Percentiles rank a stretch among this genome's conserved stretches.
These are phyloP conservation scores for Oryza brachyantha DNA, from an alignment of 176 grass and related monocot genomes.

Conservation along the genomic window DNA sequence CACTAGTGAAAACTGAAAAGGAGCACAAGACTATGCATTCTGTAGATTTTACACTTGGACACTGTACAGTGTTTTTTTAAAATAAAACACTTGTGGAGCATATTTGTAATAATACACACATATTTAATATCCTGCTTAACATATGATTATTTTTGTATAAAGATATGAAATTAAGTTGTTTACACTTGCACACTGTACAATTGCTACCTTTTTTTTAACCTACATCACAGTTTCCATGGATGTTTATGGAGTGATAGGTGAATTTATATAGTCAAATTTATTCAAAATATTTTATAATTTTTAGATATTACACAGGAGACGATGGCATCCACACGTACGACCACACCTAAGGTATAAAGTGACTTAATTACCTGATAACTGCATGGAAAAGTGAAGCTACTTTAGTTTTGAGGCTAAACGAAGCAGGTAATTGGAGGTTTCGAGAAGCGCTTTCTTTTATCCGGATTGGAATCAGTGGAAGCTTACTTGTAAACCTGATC, in stretches of 20 bases:
- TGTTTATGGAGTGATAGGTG: not conserved
- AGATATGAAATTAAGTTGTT: too few species aligned
- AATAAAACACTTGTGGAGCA: too few species aligned
- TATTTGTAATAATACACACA: not conserved
- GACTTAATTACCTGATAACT: not conserved
- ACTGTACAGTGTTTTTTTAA: not conserved
- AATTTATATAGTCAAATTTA: too few species aligned
- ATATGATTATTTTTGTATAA: not conserved
- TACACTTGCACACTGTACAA: not conserved
- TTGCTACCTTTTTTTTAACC: not conserved
- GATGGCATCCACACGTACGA: too few species aligned
- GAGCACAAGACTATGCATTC: not conserved
- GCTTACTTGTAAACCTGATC: too few species aligned
- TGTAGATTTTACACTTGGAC: not conserved
- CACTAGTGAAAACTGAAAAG: not conserved
- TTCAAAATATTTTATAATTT: too few species aligned
- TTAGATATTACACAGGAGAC: too few species aligned
- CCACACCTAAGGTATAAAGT: too few species aligned
- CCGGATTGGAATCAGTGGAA: constrained; percentile 19
- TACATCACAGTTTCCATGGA: not conserved
- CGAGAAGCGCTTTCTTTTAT: not conserved
- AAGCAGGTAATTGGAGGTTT: not conserved
- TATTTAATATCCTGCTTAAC: not conserved
- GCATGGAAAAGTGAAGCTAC: not conserved
- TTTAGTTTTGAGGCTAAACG: not conserved